These are phyloP conservation scores for Juncus effusus DNA, from an alignment of 176 grass and related monocot genomes.

Conservation along the genomic window DNA sequence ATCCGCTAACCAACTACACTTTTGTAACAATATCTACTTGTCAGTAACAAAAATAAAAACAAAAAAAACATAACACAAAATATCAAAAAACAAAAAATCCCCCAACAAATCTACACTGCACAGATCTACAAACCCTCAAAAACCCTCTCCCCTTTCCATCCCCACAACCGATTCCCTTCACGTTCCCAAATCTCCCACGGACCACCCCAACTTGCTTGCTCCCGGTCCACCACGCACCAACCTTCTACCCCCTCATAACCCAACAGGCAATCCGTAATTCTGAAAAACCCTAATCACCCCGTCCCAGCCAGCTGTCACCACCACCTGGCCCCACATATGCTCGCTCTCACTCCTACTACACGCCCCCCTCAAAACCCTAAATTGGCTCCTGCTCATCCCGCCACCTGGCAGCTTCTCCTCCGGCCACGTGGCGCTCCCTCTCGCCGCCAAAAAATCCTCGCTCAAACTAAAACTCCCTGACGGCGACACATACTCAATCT, in stretches of 20 bases:
- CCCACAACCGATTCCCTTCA: slow-evolving; percentile 47
- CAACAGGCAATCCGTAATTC: slow-evolving; percentile 70
- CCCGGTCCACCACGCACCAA: slow-evolving; percentile 47
- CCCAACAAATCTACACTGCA: slow-evolving; percentile 45
- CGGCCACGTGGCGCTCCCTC: slow-evolving; percentile 79
- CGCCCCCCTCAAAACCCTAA: slow-evolving; percentile 58
- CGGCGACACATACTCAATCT: slow-evolving; percentile 29
- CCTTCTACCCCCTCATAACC: slow-evolving; percentile 34
- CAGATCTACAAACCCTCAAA: slow-evolving; percentile 54
- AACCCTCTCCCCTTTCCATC: slow-evolving; percentile 15
- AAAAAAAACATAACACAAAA: background rate
- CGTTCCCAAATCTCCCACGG: slow-evolving; percentile 29
- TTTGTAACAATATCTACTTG: slow-evolving; percentile 26
- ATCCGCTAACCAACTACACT: slow-evolving; percentile 15
- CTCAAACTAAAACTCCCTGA: slow-evolving; percentile 58
- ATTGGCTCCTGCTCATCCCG: slow-evolving; percentile 45
- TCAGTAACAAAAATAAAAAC: slow-evolving; percentile 6
- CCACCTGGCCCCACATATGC: slow-evolving; percentile 82
- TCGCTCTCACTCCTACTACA: slow-evolving; percentile 42
- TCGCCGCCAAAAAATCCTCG: slow-evolving; percentile 48
- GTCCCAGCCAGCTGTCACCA: slow-evolving; percentile 81
- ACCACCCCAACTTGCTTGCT: slow-evolving; percentile 36
- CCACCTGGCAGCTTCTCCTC: slow-evolving; percentile 71
- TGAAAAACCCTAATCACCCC: slow-evolving; percentile 72
- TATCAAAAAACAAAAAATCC: slow-evolving; percentile 25